A percentile compares a stretch with the other conserved stretches of the same genome.
These are phyloP conservation scores for Camellia granthamiana DNA, from an alignment of 148 eudicot species.

Conservation along the genomic window DNA sequence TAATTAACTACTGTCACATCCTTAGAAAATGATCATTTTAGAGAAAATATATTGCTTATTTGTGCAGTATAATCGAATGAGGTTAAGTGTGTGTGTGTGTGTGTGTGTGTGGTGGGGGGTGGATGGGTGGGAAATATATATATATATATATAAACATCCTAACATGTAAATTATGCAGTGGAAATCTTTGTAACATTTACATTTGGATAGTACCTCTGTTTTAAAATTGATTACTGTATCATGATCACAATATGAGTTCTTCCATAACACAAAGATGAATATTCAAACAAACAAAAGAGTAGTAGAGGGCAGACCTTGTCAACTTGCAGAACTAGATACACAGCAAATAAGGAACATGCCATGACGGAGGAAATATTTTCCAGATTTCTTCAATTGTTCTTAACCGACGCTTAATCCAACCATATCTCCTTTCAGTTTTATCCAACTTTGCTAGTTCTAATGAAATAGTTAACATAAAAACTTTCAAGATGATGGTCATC, in stretches of 20 bases:
- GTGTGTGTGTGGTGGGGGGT: no score
- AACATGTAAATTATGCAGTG: background rate
- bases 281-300: background rate
- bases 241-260: background rate
- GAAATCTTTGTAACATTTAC: background rate
- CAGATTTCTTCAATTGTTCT: constrained; percentile 98
- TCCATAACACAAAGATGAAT: no score
- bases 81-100: no score
- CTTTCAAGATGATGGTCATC: background rate
- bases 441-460: constrained; percentile 94
- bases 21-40: no score
- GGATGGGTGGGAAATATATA: no score
- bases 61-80: background rate
- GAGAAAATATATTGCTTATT: background rate
- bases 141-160: background rate
- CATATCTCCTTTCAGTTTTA: constrained; percentile 97
- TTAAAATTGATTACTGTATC: background rate
- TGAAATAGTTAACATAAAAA: constrained; percentile 14
- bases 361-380: constrained; percentile 91
- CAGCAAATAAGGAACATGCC: constrained; percentile 92
- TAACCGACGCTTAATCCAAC: constrained; percentile 96
- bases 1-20: no score
- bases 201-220: background rate
- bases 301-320: constrained; percentile 62
- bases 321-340: constrained; percentile 99